phyloP scores from a whole-genome alignment of 1,284 basidiomycete species.

The Fistulina hepatica region DNA sequence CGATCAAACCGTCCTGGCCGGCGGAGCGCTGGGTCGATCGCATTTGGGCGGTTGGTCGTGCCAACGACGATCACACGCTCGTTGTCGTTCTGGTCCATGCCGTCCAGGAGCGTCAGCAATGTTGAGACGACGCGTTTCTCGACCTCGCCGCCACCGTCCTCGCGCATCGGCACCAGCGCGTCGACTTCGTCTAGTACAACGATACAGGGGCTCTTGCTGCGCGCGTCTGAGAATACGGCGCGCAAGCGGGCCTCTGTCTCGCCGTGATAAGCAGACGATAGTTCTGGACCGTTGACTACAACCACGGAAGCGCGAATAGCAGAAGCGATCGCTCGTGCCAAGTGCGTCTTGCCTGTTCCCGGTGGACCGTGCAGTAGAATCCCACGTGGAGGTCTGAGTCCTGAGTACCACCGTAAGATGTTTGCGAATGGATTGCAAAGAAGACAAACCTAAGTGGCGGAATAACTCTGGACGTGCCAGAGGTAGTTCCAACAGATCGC shows the following conservation, averaged over 20 bases:
- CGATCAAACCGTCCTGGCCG: conserved; percentile 93
- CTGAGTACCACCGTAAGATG: conserved; percentile 26
- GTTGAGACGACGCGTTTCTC: conserved; percentile 95
- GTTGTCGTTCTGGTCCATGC: conserved; percentile 58
- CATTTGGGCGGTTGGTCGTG: conserved; percentile 95
- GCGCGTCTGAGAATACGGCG: conserved; percentile 82
- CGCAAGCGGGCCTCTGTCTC: conserved; percentile 91
- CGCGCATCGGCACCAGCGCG: conserved; percentile 83
- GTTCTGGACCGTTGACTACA: conserved; percentile 89
- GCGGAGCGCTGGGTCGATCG: conserved; percentile 91
- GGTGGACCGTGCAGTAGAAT: conserved; percentile 88
- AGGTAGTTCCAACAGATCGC: conserved; percentile 92
- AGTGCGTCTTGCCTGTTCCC: conserved; percentile 90
- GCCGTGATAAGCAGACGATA: conserved; percentile 91
- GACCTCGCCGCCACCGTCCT: conserved; percentile 88
- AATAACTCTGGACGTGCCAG: conserved; percentile 86
- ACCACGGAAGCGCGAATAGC: conserved; percentile 75
- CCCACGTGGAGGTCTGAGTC: conserved; percentile 81
- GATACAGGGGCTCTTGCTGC: conserved; percentile 76
- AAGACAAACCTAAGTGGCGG: conserved; percentile 63
- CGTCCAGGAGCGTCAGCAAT: conserved; percentile 90
- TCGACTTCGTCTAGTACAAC: conserved; percentile 96
- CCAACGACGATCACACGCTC: conserved; percentile 83
- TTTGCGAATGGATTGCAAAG: conserved; percentile 6
- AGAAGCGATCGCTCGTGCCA: conserved; percentile 81